phyloP scores from a whole-genome alignment of 75 land plant genomes.

The Larix kaempferi region DNA sequence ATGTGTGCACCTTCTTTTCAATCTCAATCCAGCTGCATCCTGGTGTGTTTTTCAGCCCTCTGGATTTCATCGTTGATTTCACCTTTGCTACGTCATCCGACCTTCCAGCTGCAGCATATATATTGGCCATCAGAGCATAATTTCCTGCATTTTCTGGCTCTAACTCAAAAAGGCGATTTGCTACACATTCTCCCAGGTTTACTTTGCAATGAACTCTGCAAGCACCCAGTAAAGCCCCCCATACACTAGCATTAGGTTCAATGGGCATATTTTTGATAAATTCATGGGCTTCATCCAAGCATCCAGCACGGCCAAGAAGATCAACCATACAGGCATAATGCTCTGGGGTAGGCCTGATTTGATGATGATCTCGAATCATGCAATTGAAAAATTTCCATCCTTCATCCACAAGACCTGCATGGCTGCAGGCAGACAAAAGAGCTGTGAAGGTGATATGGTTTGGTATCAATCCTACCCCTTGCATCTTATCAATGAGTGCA shows the following conservation, averaged over 20 bases:
- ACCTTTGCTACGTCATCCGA: constrained; percentile 5
- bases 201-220: constrained; percentile 16
- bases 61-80: background rate
- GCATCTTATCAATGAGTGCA: constrained; percentile 6
- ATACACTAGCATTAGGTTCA: constrained; percentile 10
- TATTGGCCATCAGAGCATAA: constrained; percentile 17
- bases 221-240: constrained; percentile 10
- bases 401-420: constrained; percentile 16
- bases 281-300: constrained; percentile 14
- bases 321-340: constrained; percentile 22
- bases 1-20: constrained; percentile 6
- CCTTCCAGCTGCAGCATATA: constrained; percentile 14
- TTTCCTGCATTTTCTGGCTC: constrained; percentile 8
- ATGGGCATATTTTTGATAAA: constrained; percentile 1
- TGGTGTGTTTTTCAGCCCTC: constrained; percentile 1
- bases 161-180: constrained; percentile 6
- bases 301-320: constrained; percentile 22
- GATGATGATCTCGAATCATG: constrained; percentile 8
- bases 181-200: constrained; percentile 11
- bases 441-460: background rate
- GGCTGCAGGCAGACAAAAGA: constrained; percentile 15
- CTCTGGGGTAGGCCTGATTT: background rate
- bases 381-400: constrained; percentile 10
- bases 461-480: background rate
- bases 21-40: constrained; percentile 10